These are phyloP conservation scores for Cyclostephanos invisitatus DNA, from an alignment of 108 stramenopile species.

Conservation along the genomic window DNA sequence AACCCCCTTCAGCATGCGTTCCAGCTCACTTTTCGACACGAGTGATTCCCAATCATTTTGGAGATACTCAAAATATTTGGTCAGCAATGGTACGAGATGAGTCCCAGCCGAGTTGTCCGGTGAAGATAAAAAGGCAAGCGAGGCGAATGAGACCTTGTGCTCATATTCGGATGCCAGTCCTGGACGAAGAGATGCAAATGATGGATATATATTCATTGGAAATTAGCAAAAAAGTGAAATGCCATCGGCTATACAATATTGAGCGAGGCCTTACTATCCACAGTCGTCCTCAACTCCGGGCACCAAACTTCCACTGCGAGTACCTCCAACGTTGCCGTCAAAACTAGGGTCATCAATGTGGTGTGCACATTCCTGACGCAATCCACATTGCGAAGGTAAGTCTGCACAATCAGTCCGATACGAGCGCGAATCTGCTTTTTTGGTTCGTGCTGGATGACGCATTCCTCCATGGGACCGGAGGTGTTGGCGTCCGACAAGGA, in stretches of 20 bases:
- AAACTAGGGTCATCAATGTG: conserved; percentile 62
- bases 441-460: conserved; percentile 74
- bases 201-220: neutral
- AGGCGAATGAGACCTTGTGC: conserved; percentile 81
- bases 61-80: conserved; percentile 70
- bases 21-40: conserved; percentile 69
- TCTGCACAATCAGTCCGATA: conserved; percentile 52
- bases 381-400: conserved; percentile 42
- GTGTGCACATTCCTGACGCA: conserved; percentile 55
- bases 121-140: conserved; percentile 80
- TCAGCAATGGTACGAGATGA: conserved; percentile 64
- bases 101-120: conserved; percentile 78
- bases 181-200: neutral
- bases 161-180: conserved; percentile 76
- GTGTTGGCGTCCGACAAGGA: conserved; percentile 33
- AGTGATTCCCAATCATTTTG: conserved; percentile 59
- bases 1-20: conserved; percentile 60
- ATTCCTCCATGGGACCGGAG: conserved; percentile 56
- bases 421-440: conserved; percentile 66
- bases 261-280: conserved; percentile 47
- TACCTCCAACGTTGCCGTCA: conserved; percentile 70
- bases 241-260: neutral
- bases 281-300: conserved; percentile 56
- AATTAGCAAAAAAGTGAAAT: neutral
- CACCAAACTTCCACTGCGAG: conserved; percentile 74